Percentiles rank a stretch among this genome's conserved stretches.
Conservation (phyloP, 1,284 basidiomycete species). For the Takashimella tepidaria region DNA sequence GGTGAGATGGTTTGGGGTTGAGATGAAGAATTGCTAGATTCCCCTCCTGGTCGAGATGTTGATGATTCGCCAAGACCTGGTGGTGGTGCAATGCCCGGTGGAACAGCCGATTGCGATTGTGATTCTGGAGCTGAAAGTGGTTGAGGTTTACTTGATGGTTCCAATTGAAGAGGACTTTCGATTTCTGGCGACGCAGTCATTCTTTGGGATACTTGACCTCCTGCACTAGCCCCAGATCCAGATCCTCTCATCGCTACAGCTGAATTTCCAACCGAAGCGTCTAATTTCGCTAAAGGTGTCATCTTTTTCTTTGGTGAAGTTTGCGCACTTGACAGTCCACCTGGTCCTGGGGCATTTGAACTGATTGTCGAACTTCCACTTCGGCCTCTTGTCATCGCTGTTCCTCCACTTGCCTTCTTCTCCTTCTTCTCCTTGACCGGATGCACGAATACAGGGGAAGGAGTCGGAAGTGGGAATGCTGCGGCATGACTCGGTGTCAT, state of each 20-base stretch:
- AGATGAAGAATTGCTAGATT: slow-evolving; percentile 8
- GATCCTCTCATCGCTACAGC: slow-evolving; percentile 1
- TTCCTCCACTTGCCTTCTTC: slow-evolving; percentile 12
- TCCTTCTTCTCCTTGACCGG: slow-evolving; percentile 19
- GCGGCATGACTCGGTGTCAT: neutral
- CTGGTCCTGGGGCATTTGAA: neutral
- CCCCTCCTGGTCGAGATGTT: neutral
- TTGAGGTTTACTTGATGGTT: slow-evolving; percentile 47
- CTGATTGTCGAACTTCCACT: slow-evolving; percentile 34
- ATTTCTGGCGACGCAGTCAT: neutral
- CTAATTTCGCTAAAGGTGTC: neutral
- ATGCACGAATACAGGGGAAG: slow-evolving; percentile 58
- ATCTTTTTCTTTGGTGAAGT: slow-evolving; percentile 40
- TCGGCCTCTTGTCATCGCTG: slow-evolving; percentile 30
- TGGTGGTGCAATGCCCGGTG: slow-evolving; percentile 14
- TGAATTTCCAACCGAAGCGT: neutral
- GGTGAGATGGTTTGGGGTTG: slow-evolving; percentile 26
- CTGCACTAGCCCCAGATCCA: slow-evolving; percentile 2
- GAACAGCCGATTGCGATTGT: slow-evolving; percentile 41
- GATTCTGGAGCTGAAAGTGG: slow-evolving; percentile 57
- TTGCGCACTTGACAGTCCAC: slow-evolving; percentile 19
- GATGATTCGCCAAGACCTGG: slow-evolving; percentile 12
- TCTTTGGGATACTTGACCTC: neutral
- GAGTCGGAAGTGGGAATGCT: slow-evolving; percentile 53
- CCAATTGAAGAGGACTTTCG: slow-evolving; percentile 26